These are phyloP conservation scores for Cutaneotrichosporon sp. DNA, from an alignment of 1,284 basidiomycete species.

Conservation along the genomic window DNA sequence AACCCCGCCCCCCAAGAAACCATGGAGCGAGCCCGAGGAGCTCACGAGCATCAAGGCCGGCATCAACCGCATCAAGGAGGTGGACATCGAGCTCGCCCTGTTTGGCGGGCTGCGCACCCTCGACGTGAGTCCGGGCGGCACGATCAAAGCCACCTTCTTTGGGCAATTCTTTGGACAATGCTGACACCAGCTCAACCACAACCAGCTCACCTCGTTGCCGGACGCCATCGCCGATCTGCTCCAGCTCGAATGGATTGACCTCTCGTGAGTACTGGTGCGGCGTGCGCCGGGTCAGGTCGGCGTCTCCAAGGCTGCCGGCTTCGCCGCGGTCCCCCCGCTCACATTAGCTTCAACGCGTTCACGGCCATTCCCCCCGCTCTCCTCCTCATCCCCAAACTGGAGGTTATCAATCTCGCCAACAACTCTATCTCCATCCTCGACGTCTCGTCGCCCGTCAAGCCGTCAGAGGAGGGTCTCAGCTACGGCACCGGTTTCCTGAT, in stretches of 20 bases:
- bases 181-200: constrained; percentile 36
- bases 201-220: constrained; percentile 39
- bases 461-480: constrained; percentile 43
- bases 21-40: constrained; percentile 49
- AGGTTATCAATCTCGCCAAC: constrained; percentile 44
- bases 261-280: constrained; percentile 39
- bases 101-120: constrained; percentile 48
- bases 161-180: background rate
- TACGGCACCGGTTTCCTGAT: constrained; percentile 50
- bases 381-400: constrained; percentile 47
- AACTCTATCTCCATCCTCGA: constrained; percentile 43
- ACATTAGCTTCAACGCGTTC: constrained; percentile 42
- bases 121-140: constrained; percentile 38
- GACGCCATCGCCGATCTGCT: constrained; percentile 49
- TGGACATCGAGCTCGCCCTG: constrained; percentile 49
- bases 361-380: constrained; percentile 39
- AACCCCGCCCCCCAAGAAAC: constrained; percentile 23
- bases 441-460: constrained; percentile 39
- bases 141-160: too few species aligned
- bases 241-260: constrained; percentile 41
- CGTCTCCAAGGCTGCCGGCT: background rate
- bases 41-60: constrained; percentile 38
- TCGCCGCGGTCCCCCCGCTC: background rate
- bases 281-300: background rate
- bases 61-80: constrained; percentile 35